Evolutionary conservation across 2,329 filamentous ascomycete genomes (phyloP), one percentile per base, ranked within the genome.

Genomic region (Fusarium brachygibbosum): DNA sequence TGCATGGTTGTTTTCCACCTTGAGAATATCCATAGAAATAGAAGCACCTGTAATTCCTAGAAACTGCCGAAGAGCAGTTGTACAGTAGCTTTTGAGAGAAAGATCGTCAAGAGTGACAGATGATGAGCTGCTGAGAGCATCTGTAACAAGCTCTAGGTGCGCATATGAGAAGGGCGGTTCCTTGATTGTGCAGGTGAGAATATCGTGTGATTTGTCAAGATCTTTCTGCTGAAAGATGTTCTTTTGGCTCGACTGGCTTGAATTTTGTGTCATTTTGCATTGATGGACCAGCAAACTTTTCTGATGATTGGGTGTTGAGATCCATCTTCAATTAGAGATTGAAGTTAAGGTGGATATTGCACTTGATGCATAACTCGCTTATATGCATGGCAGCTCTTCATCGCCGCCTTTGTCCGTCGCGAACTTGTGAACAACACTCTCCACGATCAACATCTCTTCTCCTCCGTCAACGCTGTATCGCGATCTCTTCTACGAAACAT

Each of bases 1-100:
- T 57, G 86, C 86, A 48, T 88, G 82, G 8, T 75, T 72, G 2
- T 80, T 83, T 5, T 87, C 79, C 0, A 90, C 81, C 70, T 89
- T 88, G 34, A 95, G 83, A 21, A 94, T 87, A 74, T 95, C 93
- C 58, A 94, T 76, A 2, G 89, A 81, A 5, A 94, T 89, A 13
- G 87, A 88, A 3, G 84, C 80, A 13, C 93, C 93, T 0, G 87
- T 89, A 19, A 88, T 79, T 21, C 93, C 93, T 2, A 95, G 86
- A 72, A 92, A 94, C 65, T 91, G 87, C 2, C 82, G 82, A 10
- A 95, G 81, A 0, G 91, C 89, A 1, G 85, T 78, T 3, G 86
- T 87, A 70, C 91, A 86, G 74, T 91, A 89, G 1, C 88, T 82
- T 34, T 87, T 87, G 19, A 86, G 83, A 37, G 89, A 89, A 4